phyloP scores from a whole-genome alignment of 179 eudicot genomes.

The Spergularia azorica region DNA sequence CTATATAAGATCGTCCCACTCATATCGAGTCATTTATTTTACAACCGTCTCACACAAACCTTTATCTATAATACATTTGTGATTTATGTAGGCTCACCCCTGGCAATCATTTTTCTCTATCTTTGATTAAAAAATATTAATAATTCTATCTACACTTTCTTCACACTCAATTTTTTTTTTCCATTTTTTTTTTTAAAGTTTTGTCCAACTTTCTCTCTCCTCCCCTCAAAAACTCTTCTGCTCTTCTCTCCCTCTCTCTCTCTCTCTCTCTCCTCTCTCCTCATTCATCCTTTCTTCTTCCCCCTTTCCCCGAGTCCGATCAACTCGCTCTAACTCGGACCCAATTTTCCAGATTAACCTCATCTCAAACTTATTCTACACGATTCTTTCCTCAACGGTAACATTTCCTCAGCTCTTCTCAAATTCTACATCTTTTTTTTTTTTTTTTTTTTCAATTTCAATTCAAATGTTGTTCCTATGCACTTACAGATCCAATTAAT shows the following conservation, averaged over 20 bases:
- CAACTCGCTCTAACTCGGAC: constrained; percentile 21
- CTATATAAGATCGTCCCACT: too few species aligned
- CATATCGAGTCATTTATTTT: too few species aligned
- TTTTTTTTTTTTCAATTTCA: not conserved
- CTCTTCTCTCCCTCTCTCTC: constrained; percentile 10
- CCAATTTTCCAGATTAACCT: constrained; percentile 5
- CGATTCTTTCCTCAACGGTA: constrained; percentile 5
- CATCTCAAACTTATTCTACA: not conserved
- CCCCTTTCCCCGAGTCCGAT: constrained; percentile 6
- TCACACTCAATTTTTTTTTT: not conserved
- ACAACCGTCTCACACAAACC: too few species aligned
- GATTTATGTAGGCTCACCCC: not conserved
- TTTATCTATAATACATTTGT: too few species aligned
- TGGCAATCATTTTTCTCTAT: not conserved
- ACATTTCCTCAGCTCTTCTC: not conserved
- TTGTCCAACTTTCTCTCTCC: constrained; percentile 1
- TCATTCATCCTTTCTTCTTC: not conserved
- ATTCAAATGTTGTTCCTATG: not conserved
- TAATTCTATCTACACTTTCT: not conserved
- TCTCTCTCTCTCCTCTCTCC: constrained; percentile 21
- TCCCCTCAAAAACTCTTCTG: constrained; percentile 10
- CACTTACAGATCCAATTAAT: constrained; percentile 27
- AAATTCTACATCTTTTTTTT: not conserved
- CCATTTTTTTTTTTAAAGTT: not conserved
- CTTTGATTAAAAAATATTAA: not conserved